Percentiles rank a stretch among this genome's conserved stretches.
Conservation (phyloP, 2,329 filamentous ascomycete species). For the Westerdykella sp. region DNA sequence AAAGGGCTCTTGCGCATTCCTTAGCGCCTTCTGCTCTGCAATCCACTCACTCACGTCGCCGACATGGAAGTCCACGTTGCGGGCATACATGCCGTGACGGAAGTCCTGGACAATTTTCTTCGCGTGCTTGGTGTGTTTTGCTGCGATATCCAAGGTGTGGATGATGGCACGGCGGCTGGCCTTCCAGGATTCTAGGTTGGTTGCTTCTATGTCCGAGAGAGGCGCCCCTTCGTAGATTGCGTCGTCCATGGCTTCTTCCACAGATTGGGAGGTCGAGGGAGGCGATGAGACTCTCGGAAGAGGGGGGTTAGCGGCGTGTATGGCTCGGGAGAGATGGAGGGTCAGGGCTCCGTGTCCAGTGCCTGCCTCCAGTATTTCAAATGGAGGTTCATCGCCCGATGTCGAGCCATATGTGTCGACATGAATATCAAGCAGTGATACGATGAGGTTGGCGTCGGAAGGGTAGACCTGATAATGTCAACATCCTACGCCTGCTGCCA, state of each 20-base stretch:
- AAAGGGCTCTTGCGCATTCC: slow-evolving; percentile 49
- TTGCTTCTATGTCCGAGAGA: slow-evolving; percentile 24
- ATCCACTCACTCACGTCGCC: slow-evolving; percentile 61
- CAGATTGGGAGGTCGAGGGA: slow-evolving; percentile 1
- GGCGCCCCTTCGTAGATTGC: slow-evolving; percentile 29
- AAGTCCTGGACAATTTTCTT: slow-evolving; percentile 60
- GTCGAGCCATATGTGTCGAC: slow-evolving; percentile 39
- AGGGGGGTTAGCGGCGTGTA: slow-evolving; percentile 64
- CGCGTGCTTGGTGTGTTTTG: slow-evolving; percentile 58
- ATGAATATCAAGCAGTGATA: slow-evolving; percentile 70
- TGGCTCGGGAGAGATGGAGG: slow-evolving; percentile 65
- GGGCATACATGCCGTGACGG: slow-evolving; percentile 62
- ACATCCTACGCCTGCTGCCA: background rate
- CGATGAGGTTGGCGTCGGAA: slow-evolving; percentile 67
- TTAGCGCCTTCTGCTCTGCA: slow-evolving; percentile 37
- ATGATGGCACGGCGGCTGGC: slow-evolving; percentile 58
- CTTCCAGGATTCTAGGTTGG: slow-evolving; percentile 34
- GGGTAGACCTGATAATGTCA: slow-evolving; percentile 58
- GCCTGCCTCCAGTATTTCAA: slow-evolving; percentile 78
- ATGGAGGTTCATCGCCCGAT: slow-evolving; percentile 36
- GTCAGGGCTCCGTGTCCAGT: slow-evolving; percentile 80
- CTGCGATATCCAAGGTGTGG: slow-evolving; percentile 64
- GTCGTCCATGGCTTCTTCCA: slow-evolving; percentile 21
- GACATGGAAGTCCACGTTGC: slow-evolving; percentile 68
- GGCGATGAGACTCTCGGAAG: slow-evolving; percentile 33